Evolutionary conservation across 345 rosid genomes (phyloP).

Genomic region (Durio zibethinus): DNA sequence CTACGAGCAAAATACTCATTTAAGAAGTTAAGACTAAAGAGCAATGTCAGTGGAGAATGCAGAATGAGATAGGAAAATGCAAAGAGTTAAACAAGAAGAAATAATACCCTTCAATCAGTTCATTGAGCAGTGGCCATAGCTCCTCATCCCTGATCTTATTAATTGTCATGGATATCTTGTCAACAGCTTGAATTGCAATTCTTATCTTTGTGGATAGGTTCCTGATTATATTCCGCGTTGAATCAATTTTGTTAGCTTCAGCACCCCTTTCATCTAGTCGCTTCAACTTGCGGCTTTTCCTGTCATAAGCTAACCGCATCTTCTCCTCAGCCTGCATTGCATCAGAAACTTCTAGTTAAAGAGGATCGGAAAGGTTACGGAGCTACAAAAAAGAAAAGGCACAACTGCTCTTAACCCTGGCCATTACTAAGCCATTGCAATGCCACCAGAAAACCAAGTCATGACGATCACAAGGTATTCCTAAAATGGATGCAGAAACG

Average conservation of each 20-base stretch:
- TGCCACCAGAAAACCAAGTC: background rate
- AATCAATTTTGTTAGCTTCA: constrained; percentile 58
- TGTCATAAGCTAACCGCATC: constrained; percentile 74
- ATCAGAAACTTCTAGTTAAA: background rate
- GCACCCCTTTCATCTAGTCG: constrained; percentile 83
- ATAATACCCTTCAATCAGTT: constrained; percentile 81
- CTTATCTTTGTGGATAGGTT: constrained; percentile 74
- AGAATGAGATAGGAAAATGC: background rate
- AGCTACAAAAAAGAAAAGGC: background rate
- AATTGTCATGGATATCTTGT: constrained; percentile 73
- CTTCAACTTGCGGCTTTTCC: constrained; percentile 65
- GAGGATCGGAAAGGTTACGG: background rate
- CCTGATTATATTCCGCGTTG: constrained; percentile 51
- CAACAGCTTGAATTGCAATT: constrained; percentile 86
- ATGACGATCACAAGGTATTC: background rate
- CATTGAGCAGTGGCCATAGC: constrained; percentile 85
- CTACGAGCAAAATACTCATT: constrained; percentile 2
- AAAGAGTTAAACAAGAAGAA: constrained; percentile 1
- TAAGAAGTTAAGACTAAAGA: background rate
- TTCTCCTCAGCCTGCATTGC: constrained; percentile 79
- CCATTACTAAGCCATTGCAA: background rate
- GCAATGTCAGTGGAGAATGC: background rate
- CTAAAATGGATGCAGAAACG: background rate
- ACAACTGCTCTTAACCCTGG: background rate
- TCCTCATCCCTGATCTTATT: constrained; percentile 96